Percentiles rank a stretch among this genome's conserved stretches.
phyloP scores from a whole-genome alignment of 1,284 basidiomycete genomes.

The Ganoderma lucidum region DNA sequence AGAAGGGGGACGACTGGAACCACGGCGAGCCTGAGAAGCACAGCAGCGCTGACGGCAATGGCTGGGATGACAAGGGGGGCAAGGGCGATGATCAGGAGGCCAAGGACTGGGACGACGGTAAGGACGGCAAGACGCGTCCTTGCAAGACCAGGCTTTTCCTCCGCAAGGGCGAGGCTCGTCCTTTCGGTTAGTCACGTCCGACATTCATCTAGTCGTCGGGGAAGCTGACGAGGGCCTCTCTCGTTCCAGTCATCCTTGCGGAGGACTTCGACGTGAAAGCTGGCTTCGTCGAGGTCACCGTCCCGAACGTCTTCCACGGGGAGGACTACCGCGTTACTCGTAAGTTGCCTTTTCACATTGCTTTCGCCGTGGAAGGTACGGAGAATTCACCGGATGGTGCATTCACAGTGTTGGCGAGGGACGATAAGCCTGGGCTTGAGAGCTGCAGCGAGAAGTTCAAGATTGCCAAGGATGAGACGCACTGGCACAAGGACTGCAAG shows the following conservation, averaged over 20 bases:
- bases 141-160: background rate
- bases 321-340: background rate
- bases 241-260: background rate
- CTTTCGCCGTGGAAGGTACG: background rate
- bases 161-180: background rate
- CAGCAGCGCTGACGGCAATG: background rate
- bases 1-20: slow-evolving; percentile 2
- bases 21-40: background rate
- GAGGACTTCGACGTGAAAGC: slow-evolving; percentile 1
- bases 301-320: background rate
- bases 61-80: background rate
- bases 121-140: background rate
- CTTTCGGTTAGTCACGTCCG: background rate
- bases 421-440: background rate
- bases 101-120: background rate
- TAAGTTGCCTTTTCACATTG: background rate
- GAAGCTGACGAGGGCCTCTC: background rate
- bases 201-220: no score
- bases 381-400: background rate
- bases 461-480: background rate
- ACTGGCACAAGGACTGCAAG: background rate
- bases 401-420: background rate
- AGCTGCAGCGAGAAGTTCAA: slow-evolving; percentile 6
- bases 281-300: background rate
- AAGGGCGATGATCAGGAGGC: background rate